Evolutionary conservation across 2,329 filamentous ascomycete genomes (phyloP), one percentile per base, ranked within the genome.

Genomic region (Stemphylium vesicarium): DNA sequence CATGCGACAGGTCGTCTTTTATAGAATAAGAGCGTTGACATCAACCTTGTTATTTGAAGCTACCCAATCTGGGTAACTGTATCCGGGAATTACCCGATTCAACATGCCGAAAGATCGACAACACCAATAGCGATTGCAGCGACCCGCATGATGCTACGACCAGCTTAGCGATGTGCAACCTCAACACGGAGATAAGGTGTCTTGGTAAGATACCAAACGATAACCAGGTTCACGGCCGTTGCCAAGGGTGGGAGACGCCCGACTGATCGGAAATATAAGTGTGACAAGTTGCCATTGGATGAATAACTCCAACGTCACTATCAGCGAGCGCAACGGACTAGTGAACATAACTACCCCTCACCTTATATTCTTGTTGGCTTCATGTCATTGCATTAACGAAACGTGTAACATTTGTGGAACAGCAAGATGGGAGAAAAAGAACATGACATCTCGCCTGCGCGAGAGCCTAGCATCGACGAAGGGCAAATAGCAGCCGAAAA

Each of bases 401-500:
- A 47, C 1, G 4, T 39, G 11, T 15, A 13, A 12, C 22, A 32
- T 8, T 26, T 29, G 24, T 10, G 1, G 11, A 47, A n/a, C 16
- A 7, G 43, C 32, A 56, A 47, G 10, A 68, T 68, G 61, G 44
- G 58, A 13, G 64, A 72, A 26, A 70, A 71, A 49, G 53, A 65
- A 35, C 31, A 55, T 26, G 59, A 60, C 8, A 65, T 71, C 22
- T 60, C 62, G 29, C 62, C 67, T 9, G 59, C 48, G n/a, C 53
- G 57, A 15, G 57, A 63, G n/a, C 52, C 65, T 4, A 72, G 69
- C 42, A 39, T 73, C 5, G 60, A 71, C 37, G 66, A 72, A 56
- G 71, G 62, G 1, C 60, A 71, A 40, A 32, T 69, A 4, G 66
- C 59, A 12, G 66, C 64, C 13, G 65, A 71, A 44, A 73, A 74